A percentile compares a stretch with the other conserved stretches of the same genome.
phyloP scores from a whole-genome alignment of 2,329 filamentous ascomycete species.

The Phialophora chinensis region DNA sequence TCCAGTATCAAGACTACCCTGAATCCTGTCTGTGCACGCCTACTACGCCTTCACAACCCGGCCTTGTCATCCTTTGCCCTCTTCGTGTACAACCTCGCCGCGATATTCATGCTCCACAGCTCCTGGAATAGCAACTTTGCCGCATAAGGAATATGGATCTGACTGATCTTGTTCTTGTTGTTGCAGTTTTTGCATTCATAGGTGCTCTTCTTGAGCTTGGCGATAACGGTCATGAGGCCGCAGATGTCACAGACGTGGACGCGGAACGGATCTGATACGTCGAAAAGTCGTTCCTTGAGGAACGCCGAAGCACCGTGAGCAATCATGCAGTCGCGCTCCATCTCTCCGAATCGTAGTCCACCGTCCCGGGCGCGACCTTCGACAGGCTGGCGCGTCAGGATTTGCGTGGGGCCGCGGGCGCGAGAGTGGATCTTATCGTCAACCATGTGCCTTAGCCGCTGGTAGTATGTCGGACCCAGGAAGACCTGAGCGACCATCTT shows the following conservation, averaged over 20 bases:
- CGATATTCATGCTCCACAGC: constrained; percentile 97
- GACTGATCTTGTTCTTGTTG: constrained; percentile 98
- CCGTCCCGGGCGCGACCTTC: constrained; percentile 98
- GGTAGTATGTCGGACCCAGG: constrained; percentile 97
- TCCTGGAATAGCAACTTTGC: constrained; percentile 99
- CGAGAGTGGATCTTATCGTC: constrained; percentile 99
- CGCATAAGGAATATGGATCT: constrained; percentile 96
- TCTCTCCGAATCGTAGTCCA: constrained; percentile 98
- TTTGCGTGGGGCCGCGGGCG: constrained; percentile 93
- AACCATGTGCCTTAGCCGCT: constrained; percentile 98
- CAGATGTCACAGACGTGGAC: constrained; percentile 99
- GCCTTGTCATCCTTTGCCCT: constrained; percentile 15
- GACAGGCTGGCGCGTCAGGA: constrained; percentile 94
- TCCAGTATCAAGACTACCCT: neutral
- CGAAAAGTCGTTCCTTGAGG: constrained; percentile 95
- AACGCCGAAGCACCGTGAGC: constrained; percentile 97
- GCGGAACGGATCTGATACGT: constrained; percentile 96
- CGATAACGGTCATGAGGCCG: constrained; percentile 97
- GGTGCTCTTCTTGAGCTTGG: constrained; percentile 90
- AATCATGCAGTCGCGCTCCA: constrained; percentile 99
- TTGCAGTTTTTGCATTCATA: constrained; percentile 98
- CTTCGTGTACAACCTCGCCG: constrained; percentile 94
- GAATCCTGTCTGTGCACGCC: neutral
- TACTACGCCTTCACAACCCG: neutral
- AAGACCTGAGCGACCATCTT: constrained; percentile 96